Evolutionary conservation across 2,329 filamentous ascomycete genomes (phyloP), one percentile per base, ranked within the genome.

Genomic region (Endocalyx cinctus): DNA sequence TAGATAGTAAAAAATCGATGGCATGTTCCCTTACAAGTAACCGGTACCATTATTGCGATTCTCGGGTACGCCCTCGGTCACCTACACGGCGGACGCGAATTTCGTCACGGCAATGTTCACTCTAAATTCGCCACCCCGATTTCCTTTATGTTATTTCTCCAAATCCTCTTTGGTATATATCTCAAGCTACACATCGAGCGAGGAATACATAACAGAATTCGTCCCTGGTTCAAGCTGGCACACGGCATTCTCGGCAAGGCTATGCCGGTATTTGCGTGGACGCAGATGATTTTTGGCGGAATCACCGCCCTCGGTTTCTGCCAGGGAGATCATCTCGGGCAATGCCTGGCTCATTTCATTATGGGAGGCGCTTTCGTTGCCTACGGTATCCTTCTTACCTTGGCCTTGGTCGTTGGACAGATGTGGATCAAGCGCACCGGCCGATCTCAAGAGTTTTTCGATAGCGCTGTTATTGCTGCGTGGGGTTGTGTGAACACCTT

Each of bases 401-500:
- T 97, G 14, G 66, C 96, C 14, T 74, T 97, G 20, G 67, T 96
- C 6, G 87, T 92, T 25, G 92, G 92, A 11, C 92, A 97, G 62
- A 64, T 79, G 19, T 96, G 88, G 87, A 66, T 98, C 37, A 79
- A 78, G 46, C 77, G 82, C 29, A 85, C 82, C 4, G 88, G 88
- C 13, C 79, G 87, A 33, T 94, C 87, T 35, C 92, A 97, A 59
- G 92, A 98, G 60, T 98, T 98, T 67, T 97, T 92, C 60, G 92
- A 98, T 62, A 92, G 84, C 41, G 64, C 83, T 31, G 75, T 96
- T 47, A 97, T 98, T 54, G 86, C 89, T 1, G 81, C 84, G 1
- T 98, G 92, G 92, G 92, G 90, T 20, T 94, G 87, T 55, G 82
- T 98, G 62, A 98, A 97, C 62, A 97, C 92, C 7, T 97, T 98